Evolutionary conservation across 192 early-diverging fungal species (phyloP).

Genomic region (Dissophora globulifera): DNA sequence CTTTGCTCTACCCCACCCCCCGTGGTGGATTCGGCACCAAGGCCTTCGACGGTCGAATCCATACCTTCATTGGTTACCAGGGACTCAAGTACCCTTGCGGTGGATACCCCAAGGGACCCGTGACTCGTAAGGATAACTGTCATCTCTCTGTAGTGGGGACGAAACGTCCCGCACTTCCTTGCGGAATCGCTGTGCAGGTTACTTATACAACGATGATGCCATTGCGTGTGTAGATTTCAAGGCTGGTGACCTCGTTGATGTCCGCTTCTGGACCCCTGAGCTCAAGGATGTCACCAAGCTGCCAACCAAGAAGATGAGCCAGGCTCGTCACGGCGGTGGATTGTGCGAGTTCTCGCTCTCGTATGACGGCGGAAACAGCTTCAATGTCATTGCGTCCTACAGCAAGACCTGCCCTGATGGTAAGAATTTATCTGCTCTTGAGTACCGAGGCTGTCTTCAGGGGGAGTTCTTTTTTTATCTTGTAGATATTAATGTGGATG

Average conservation of each 20-base stretch:
- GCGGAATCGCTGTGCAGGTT: not conserved
- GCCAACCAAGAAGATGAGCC: slow-evolving; percentile 44
- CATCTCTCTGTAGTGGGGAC: too few relatives aligned
- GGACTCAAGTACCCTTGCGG: slow-evolving; percentile 36
- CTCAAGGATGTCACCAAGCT: slow-evolving; percentile 6
- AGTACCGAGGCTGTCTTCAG: too few relatives aligned
- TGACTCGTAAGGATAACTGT: slow-evolving; percentile 7
- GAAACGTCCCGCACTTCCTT: not conserved
- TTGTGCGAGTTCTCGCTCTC: slow-evolving; percentile 77
- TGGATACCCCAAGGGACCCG: slow-evolving; percentile 30
- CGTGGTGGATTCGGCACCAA: slow-evolving; percentile 39
- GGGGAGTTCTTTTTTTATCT: not conserved
- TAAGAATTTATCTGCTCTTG: too few relatives aligned
- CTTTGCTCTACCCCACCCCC: slow-evolving; percentile 38
- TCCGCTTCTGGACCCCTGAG: slow-evolving; percentile 57
- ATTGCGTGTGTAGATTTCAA: slow-evolving; percentile 31
- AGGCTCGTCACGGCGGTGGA: slow-evolving; percentile 71
- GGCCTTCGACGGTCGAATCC: slow-evolving; percentile 25
- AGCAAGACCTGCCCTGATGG: slow-evolving; percentile 55
- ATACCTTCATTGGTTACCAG: slow-evolving; percentile 28
- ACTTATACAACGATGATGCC: not conserved
- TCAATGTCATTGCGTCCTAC: slow-evolving; percentile 49
- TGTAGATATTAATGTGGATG: too few relatives aligned
- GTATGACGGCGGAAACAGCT: slow-evolving; percentile 71
- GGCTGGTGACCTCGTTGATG: slow-evolving; percentile 59